Percentiles rank a stretch among this genome's conserved stretches.
These are phyloP conservation scores for Naganishia vaughanmartiniae DNA, from an alignment of 768 basidiomycete genomes.

Conservation along the genomic window DNA sequence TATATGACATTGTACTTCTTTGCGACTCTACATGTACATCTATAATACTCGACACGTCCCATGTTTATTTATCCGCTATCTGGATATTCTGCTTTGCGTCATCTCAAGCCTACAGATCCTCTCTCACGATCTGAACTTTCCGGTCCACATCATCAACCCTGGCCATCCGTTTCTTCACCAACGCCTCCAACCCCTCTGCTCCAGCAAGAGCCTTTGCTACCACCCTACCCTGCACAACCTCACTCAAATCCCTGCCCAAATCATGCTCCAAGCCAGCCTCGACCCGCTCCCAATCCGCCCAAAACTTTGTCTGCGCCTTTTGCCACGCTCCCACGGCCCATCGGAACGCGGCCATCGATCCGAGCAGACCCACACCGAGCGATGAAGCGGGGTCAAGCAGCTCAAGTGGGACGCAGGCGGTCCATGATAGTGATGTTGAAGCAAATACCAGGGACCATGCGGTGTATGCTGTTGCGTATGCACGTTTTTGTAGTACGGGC, in stretches of 20 bases:
- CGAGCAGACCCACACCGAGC: constrained; percentile 37
- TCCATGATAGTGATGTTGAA: constrained; percentile 37
- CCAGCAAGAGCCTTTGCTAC: constrained; percentile 35
- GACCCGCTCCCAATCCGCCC: constrained; percentile 46
- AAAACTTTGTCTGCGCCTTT: constrained; percentile 42
- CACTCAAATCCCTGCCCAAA: constrained; percentile 45
- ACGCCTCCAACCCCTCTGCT: constrained; percentile 22
- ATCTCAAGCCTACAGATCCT: not conserved
- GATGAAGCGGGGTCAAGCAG: constrained; percentile 36
- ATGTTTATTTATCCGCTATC: not conserved
- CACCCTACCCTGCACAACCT: constrained; percentile 37
- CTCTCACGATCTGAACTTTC: not conserved
- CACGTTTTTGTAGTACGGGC: constrained; percentile 39
- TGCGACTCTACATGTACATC: not conserved
- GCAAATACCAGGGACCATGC: constrained; percentile 34
- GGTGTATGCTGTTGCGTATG: constrained; percentile 34
- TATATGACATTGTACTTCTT: not conserved
- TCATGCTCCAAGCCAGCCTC: constrained; percentile 43
- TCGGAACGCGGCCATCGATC: constrained; percentile 36
- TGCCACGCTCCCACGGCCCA: constrained; percentile 44
- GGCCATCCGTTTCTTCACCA: constrained; percentile 25
- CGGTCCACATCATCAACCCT: constrained; percentile 32
- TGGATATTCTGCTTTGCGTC: not conserved
- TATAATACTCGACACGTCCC: not conserved
- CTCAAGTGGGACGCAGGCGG: constrained; percentile 38